phyloP scores from a whole-genome alignment of 306 rosid genomes.

The Glycine tomentella region DNA sequence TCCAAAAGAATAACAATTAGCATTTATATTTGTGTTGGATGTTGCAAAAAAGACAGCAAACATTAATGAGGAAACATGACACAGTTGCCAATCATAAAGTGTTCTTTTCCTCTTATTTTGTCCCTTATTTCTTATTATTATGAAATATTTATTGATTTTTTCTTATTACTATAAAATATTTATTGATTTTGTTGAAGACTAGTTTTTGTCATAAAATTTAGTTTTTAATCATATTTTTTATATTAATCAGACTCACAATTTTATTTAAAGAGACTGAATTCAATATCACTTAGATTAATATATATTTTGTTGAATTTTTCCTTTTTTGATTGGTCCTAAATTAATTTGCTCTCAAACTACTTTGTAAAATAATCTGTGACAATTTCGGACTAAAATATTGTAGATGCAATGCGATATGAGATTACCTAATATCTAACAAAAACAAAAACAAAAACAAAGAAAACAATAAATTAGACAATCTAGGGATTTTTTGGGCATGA shows the following conservation, averaged over 20 bases:
- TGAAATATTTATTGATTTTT: neutral
- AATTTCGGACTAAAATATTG: constrained; percentile 9
- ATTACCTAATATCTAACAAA: neutral
- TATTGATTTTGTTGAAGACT: too few relatives aligned
- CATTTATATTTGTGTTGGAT: too few relatives aligned
- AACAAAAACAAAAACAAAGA: constrained; percentile 5
- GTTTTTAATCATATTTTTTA: too few relatives aligned
- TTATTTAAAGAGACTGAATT: too few relatives aligned
- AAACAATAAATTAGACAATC: neutral
- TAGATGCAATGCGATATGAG: constrained; percentile 24
- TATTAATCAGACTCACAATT: too few relatives aligned
- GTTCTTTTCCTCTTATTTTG: neutral
- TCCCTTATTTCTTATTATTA: too few relatives aligned
- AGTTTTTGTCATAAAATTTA: too few relatives aligned
- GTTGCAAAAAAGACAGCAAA: too few relatives aligned
- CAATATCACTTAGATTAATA: too few relatives aligned
- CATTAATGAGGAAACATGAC: constrained; percentile 3
- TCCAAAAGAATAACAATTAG: too few relatives aligned
- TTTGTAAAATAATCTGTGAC: neutral
- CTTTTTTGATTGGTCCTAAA: neutral
- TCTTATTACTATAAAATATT: too few relatives aligned
- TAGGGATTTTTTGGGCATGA: neutral
- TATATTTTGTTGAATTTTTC: too few relatives aligned
- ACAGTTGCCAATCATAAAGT: neutral
- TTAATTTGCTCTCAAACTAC: neutral